Conservation (phyloP, 768 basidiomycete species). For the Termitomyces sp. region DNA sequence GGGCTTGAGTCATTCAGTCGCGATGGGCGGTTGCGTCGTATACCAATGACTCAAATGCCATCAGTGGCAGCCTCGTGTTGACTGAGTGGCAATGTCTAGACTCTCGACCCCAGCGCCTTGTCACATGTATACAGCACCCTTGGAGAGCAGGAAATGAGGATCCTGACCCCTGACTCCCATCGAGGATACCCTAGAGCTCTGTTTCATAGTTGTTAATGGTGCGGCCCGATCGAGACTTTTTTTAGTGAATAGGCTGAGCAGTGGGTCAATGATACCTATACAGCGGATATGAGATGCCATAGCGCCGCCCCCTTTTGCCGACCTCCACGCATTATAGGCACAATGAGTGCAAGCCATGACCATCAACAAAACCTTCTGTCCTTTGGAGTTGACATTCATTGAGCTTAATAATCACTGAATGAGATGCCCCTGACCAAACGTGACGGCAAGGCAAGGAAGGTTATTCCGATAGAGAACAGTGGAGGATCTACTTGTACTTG, state of each 20-base stretch:
- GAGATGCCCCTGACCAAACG: background rate
- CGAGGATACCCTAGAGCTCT: background rate
- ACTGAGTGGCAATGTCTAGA: background rate
- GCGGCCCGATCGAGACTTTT: too few relatives aligned
- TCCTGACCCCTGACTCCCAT: background rate
- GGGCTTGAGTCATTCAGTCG: background rate
- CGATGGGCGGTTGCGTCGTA: background rate
- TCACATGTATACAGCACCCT: background rate
- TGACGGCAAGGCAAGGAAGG: background rate
- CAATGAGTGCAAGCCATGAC: background rate
- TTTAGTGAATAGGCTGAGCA: background rate
- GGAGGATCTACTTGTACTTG: background rate
- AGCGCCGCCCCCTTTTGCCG: background rate
- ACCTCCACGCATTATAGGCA: background rate
- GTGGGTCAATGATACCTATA: background rate
- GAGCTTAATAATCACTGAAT: too few relatives aligned
- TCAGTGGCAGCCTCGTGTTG: background rate
- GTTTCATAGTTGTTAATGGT: background rate
- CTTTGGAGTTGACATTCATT: background rate
- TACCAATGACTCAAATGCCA: background rate
- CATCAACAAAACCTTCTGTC: background rate
- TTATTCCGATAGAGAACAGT: too few relatives aligned
- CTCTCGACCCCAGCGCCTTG: background rate
- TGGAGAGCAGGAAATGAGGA: background rate
- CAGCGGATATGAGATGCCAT: background rate